A percentile compares a stretch with the other conserved stretches of the same genome.
Conservation (phyloP, 2,329 filamentous ascomycete genomes). For the Colletotrichum spinosum region DNA sequence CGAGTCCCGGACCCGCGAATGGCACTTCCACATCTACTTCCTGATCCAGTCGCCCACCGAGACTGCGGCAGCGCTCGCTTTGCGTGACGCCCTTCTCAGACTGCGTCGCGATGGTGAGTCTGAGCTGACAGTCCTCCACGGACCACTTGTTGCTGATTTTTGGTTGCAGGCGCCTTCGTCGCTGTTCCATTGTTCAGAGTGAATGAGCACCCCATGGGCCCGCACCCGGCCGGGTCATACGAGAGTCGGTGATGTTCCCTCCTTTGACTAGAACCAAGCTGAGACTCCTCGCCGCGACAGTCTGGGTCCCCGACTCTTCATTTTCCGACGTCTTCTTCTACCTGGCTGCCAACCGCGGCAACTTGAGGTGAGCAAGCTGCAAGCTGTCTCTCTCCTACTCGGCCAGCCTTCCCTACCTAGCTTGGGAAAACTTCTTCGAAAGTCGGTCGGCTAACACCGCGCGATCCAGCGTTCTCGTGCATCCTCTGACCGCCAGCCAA, state of each 20-base stretch:
- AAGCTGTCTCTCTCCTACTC: too few relatives aligned
- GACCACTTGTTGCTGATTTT: not conserved
- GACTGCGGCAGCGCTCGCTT: constrained; percentile 46
- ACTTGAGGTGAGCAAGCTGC: constrained; percentile 42
- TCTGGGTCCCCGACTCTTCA: constrained; percentile 49
- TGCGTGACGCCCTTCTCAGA: constrained; percentile 47
- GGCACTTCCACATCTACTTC: constrained; percentile 52
- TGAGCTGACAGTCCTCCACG: fast-evolving
- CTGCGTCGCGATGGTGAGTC: constrained; percentile 46
- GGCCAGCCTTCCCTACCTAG: too few relatives aligned
- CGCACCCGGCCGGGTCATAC: constrained; percentile 49
- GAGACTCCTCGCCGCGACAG: constrained; percentile 18
- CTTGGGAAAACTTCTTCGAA: not conserved
- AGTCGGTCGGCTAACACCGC: not conserved
- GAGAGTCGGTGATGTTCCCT: constrained; percentile 43
- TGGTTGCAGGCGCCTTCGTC: constrained; percentile 45
- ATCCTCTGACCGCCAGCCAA: constrained; percentile 46
- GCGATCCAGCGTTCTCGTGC: constrained; percentile 43
- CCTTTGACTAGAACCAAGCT: not conserved
- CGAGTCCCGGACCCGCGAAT: constrained; percentile 44
- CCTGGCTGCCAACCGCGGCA: constrained; percentile 46
- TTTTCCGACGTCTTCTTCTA: constrained; percentile 51
- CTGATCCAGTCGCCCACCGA: constrained; percentile 46
- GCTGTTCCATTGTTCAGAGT: constrained; percentile 47
- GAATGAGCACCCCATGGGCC: constrained; percentile 48